Evolutionary conservation across 345 rosid genomes (phyloP).

Genomic region (Physaria fendleri): DNA sequence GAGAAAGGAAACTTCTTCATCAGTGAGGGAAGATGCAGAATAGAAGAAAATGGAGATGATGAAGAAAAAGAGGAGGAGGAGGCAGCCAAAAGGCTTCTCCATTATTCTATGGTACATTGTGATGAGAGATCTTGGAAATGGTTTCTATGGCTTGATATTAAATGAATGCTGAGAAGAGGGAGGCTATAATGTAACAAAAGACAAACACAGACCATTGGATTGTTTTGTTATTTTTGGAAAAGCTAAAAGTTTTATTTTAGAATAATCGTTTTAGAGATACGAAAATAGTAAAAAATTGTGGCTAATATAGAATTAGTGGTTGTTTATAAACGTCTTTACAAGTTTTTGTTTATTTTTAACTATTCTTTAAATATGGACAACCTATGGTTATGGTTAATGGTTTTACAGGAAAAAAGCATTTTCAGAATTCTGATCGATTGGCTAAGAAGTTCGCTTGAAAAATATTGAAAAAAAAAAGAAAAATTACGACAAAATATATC

Average conservation of each 20-base stretch:
- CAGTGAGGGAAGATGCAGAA: constrained; percentile 37
- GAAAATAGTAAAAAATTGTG: constrained; percentile 20
- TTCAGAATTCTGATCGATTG: constrained; percentile 46
- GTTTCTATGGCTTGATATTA: constrained; percentile 16
- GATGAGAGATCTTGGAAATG: constrained; percentile 28
- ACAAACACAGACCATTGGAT: constrained; percentile 21
- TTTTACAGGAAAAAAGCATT: background rate
- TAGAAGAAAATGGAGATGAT: constrained; percentile 18
- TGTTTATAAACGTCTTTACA: constrained; percentile 14
- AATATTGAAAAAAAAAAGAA: too few relatives aligned
- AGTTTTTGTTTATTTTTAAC: constrained; percentile 12
- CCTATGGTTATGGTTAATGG: too few relatives aligned
- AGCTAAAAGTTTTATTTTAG: constrained; percentile 9
- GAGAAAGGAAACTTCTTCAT: constrained; percentile 49
- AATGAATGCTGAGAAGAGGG: constrained; percentile 7
- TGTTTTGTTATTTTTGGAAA: constrained; percentile 4
- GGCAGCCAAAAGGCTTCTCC: constrained; percentile 58
- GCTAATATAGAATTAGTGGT: constrained; percentile 8
- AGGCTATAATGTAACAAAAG: constrained; percentile 18
- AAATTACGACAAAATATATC: too few relatives aligned
- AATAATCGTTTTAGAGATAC: background rate
- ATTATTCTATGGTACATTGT: constrained; percentile 30
- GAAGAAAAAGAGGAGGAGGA: constrained; percentile 27
- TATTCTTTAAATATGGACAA: background rate
- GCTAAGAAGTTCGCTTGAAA: constrained; percentile 26